Base-by-base conservation (phyloP, 2,329 filamentous ascomycete species). In the Coniochaeta ligniaria region DNA sequence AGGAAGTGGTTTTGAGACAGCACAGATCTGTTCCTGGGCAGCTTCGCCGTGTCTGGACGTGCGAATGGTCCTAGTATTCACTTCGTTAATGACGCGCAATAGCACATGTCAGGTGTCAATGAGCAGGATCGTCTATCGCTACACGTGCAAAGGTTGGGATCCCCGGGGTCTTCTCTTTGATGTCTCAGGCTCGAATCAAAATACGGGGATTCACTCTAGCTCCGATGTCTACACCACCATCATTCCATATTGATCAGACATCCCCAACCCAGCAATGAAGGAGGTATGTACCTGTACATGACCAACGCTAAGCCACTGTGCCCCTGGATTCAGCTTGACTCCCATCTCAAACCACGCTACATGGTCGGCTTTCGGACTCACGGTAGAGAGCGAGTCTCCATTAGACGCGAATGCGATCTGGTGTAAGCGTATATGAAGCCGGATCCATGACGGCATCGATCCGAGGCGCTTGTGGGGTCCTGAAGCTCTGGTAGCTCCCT, bases 361-460 rank as follows among this genome's bases (percentile, higher is more conserved):
- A 24, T 47, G n/a, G 43, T 12, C 12, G 17, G 43, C 43, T 11
- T 3, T 47, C 22, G 20, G 43, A 22, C 43, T 47, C 43, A 20
- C 43, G 4, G n/a, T 47, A 20, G 5, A 20, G 20, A 47, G 20
- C n/a, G n/a, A 41, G 17, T 9, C 38, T 6, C 20, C 22, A 24
- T 31, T 11, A n/a, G 22, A 31, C 31, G 22, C 47, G 47, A 52
- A 52, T 52, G 26, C 47, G 47, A 52, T 11, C 24, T 24, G 47
- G 14, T 52, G 26, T 52, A 31, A 52, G 47, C 47, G 47, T 52
- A 52, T 24, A n/a, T n/a, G 47, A 52, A 26, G 24, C 47, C 14
- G 26, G 20, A 52, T 52, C 47, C 47, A 52, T 52, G 47, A 52
- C 47, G 47, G 47, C 47, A 52, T 52, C 47, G 47, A 52, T 52